phyloP scores from a whole-genome alignment of 2,329 filamentous ascomycete species.

The Neofusicoccum laricinum region DNA sequence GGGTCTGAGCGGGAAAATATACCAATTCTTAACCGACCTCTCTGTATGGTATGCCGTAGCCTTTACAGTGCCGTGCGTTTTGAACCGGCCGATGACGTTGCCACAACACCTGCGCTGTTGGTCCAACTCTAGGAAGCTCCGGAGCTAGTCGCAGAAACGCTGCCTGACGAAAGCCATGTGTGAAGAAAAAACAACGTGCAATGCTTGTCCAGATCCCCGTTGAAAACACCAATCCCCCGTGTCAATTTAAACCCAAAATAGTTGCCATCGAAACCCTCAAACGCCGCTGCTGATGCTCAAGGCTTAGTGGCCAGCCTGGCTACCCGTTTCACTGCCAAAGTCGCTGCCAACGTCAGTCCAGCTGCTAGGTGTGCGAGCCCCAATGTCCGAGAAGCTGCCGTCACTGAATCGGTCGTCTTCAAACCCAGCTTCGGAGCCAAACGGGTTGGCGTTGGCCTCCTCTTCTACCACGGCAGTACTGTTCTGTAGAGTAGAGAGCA shows the following conservation, averaged over 20 bases:
- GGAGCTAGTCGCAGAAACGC: neutral
- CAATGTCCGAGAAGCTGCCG: constrained; percentile 31
- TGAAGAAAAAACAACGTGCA: neutral
- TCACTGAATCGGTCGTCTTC: constrained; percentile 35
- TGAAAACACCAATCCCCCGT: neutral
- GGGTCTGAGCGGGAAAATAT: neutral
- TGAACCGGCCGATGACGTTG: too few relatives aligned
- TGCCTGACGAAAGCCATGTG: neutral
- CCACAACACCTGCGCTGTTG: constrained; percentile 8
- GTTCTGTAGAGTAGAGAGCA: constrained; percentile 22
- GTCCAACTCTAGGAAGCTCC: neutral
- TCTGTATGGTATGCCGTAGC: neutral
- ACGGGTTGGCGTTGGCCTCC: constrained; percentile 28
- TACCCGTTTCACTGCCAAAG: constrained; percentile 37
- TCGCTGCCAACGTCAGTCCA: constrained; percentile 43
- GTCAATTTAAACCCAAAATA: constrained; percentile 4
- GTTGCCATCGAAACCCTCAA: neutral
- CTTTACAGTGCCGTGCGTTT: neutral
- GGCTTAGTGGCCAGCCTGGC: constrained; percentile 3
- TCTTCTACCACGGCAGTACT: constrained; percentile 26
- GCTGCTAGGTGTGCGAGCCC: constrained; percentile 34
- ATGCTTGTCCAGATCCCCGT: neutral
- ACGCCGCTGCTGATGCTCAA: neutral
- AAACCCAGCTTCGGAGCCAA: constrained; percentile 27
- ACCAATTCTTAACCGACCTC: neutral